Percentiles rank a stretch among this genome's conserved stretches.
These are phyloP conservation scores for Sphagnum magellanicum DNA, from an alignment of 228 moss, liverwort and hornwort genomes.

Conservation along the genomic window DNA sequence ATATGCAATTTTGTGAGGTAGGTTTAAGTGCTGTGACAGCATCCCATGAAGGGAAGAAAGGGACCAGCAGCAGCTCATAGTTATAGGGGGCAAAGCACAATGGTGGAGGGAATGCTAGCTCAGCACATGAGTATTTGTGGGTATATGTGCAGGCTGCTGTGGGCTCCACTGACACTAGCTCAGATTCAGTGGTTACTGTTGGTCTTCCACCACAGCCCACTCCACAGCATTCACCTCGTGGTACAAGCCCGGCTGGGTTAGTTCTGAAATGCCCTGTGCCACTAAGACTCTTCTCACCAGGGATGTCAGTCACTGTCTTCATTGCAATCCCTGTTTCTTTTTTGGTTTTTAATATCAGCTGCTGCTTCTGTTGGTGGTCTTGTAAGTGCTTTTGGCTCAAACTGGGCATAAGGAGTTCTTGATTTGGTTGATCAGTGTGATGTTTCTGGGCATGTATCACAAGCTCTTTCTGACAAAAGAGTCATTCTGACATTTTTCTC, in stretches of 20 bases:
- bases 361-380: background rate
- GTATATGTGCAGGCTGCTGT: slow-evolving; percentile 46
- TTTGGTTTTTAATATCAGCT: background rate
- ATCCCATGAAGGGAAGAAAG: background rate
- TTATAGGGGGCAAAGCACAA: background rate
- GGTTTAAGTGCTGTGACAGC: background rate
- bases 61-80: background rate
- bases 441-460: no score
- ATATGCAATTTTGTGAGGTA: background rate
- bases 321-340: no score
- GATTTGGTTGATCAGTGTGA: no score
- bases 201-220: slow-evolving; percentile 66
- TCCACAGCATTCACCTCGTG: slow-evolving; percentile 69
- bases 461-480: no score
- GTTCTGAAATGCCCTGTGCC: slow-evolving; percentile 11
- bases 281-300: no score
- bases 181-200: slow-evolving; percentile 71
- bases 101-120: slow-evolving; percentile 57
- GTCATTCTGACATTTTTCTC: no score
- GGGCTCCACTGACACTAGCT: slow-evolving; percentile 77
- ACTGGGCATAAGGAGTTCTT: no score
- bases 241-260: slow-evolving; percentile 58
- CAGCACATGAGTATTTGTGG: slow-evolving; percentile 28
- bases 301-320: no score
- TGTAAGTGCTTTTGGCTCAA: background rate